A percentile compares a stretch with the other conserved stretches of the same genome.
Conservation (phyloP, 179 eudicot species). For the Heliamphora ciliata region DNA sequence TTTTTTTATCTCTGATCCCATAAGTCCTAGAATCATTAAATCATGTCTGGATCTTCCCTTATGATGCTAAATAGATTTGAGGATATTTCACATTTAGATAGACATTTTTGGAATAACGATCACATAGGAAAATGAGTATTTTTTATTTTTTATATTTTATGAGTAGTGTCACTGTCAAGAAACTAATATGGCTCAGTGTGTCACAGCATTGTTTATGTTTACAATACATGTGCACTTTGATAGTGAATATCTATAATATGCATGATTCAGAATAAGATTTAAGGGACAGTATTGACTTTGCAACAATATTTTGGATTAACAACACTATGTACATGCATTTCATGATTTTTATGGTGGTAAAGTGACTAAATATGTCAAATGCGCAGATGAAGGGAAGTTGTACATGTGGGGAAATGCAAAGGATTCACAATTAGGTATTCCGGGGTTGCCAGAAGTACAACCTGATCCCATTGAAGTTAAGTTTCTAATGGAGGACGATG, state of each 20-base stretch:
- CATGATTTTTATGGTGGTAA: not conserved
- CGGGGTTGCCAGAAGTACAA: conserved; percentile 79
- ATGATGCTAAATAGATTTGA: not conserved
- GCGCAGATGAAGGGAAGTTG: conserved; percentile 67
- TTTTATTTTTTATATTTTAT: not conserved
- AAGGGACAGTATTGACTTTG: not conserved
- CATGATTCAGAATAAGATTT: not conserved
- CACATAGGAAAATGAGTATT: not conserved
- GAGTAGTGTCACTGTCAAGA: not conserved
- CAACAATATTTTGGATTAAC: not conserved
- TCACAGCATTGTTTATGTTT: not conserved
- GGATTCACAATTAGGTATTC: conserved; percentile 84
- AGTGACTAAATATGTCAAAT: conserved; percentile 15
- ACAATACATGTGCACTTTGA: too few relatives aligned
- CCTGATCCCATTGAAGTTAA: conserved; percentile 69
- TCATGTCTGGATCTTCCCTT: too few relatives aligned
- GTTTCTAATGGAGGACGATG: conserved; percentile 70
- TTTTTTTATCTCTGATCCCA: too few relatives aligned
- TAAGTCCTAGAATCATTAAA: too few relatives aligned
- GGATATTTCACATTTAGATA: not conserved
- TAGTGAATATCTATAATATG: too few relatives aligned
- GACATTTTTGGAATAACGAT: not conserved
- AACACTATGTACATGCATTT: not conserved
- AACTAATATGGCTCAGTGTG: not conserved
- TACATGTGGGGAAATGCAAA: conserved; percentile 94